phyloP scores from a whole-genome alignment of 1,139 yeast genomes.

The Nakaseomyces glabratus region DNA sequence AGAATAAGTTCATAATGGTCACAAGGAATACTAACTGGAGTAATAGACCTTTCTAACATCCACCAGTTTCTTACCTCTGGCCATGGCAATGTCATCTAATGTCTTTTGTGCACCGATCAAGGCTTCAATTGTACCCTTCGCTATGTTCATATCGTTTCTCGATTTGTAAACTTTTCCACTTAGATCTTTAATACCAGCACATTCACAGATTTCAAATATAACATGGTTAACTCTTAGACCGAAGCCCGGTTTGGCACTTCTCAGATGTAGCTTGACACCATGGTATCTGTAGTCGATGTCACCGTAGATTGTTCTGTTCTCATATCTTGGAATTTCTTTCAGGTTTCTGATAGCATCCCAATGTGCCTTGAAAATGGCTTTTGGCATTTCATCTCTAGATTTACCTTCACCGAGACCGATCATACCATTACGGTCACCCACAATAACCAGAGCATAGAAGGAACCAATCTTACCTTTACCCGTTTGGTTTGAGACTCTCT shows the following conservation, averaged over 20 bases:
- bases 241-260: conserved; percentile 88
- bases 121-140: conserved; percentile 85
- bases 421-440: conserved; percentile 91
- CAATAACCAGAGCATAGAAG: conserved; percentile 78
- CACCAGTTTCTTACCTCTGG: conserved; percentile 90
- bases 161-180: conserved; percentile 88
- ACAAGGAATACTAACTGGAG: conserved; percentile 32
- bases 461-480: conserved; percentile 87
- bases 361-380: conserved; percentile 77
- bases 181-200: conserved; percentile 90
- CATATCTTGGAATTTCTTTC: conserved; percentile 74
- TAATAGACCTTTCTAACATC: conserved; percentile 89
- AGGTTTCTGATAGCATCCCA: conserved; percentile 92
- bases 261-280: conserved; percentile 71
- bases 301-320: conserved; percentile 85
- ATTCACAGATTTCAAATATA: conserved; percentile 84
- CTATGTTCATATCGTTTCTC: conserved; percentile 90
- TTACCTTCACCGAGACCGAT: conserved; percentile 94
- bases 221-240: conserved; percentile 90
- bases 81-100: conserved; percentile 79
- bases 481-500: conserved; percentile 86
- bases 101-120: conserved; percentile 65
- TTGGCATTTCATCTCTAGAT: conserved; percentile 67
- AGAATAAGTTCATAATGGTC: too few relatives aligned
- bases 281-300: conserved; percentile 76